Evolutionary conservation across 371 early-diverging fungal species (phyloP).

Genomic region (Rhizopus arrhizus): DNA sequence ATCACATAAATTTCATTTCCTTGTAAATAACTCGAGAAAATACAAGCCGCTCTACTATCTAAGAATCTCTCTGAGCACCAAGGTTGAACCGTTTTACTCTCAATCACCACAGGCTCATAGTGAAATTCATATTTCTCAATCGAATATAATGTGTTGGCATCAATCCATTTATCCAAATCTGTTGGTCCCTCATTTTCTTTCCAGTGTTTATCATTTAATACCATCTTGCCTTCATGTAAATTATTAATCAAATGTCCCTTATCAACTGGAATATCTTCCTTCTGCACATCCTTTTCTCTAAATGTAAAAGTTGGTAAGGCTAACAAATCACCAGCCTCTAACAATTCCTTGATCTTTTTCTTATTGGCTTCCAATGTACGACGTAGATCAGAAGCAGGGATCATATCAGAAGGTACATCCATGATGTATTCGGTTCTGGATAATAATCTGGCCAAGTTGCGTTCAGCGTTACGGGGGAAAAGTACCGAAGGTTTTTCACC

Average conservation of each 20-base stretch:
- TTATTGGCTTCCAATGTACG: constrained; percentile 42
- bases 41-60: constrained; percentile 51
- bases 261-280: constrained; percentile 30
- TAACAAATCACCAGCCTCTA: constrained; percentile 42
- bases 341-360: constrained; percentile 32
- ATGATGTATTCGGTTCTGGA: constrained; percentile 42
- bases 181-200: constrained; percentile 50
- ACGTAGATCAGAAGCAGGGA: constrained; percentile 46
- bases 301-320: constrained; percentile 50
- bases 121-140: constrained; percentile 51
- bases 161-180: constrained; percentile 40
- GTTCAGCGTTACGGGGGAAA: constrained; percentile 49
- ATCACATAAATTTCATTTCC: constrained; percentile 54
- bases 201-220: constrained; percentile 48
- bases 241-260: constrained; percentile 33
- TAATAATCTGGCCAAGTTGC: constrained; percentile 52
- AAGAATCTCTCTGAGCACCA: constrained; percentile 57
- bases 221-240: constrained; percentile 27
- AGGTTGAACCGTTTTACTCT: constrained; percentile 43
- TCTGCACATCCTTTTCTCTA: constrained; percentile 13
- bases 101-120: constrained; percentile 52
- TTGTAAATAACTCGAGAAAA: constrained; percentile 44
- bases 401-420: constrained; percentile 40
- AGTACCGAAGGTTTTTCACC: constrained; percentile 30
- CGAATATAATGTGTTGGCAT: constrained; percentile 37